These are phyloP conservation scores for Sordariomycetes sp. DNA, from an alignment of 2,329 filamentous ascomycete genomes.

Conservation along the genomic window DNA sequence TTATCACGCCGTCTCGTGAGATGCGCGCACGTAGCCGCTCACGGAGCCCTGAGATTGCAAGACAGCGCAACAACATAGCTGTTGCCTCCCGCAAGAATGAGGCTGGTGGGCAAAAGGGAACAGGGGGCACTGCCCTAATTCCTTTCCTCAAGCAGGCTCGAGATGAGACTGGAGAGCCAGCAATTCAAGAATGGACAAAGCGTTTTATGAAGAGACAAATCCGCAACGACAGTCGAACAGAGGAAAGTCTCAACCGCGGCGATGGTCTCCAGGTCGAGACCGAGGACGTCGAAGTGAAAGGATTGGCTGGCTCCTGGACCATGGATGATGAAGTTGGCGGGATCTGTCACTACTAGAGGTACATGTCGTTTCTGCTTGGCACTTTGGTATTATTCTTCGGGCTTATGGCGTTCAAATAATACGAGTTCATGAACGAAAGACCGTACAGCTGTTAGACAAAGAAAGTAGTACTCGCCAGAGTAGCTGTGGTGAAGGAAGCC, in stretches of 20 bases:
- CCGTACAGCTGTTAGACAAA: too few relatives aligned
- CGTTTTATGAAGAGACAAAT: conserved; percentile 47
- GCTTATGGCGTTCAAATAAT: too few relatives aligned
- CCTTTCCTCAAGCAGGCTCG: conserved; percentile 94
- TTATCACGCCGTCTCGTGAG: conserved; percentile 79
- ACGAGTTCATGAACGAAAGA: too few relatives aligned
- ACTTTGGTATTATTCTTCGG: too few relatives aligned
- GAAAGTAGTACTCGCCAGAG: too few relatives aligned
- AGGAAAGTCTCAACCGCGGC: conserved; percentile 41
- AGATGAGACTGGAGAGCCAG: conserved; percentile 90
- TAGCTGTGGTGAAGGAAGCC: too few relatives aligned
- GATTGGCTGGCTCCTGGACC: conserved; percentile 80
- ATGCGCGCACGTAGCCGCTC: conserved; percentile 55
- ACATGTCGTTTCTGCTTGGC: too few relatives aligned
- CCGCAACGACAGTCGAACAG: conserved; percentile 35
- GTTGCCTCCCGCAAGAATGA: conserved; percentile 42
- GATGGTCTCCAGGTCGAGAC: conserved; percentile 27
- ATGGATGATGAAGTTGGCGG: conserved; percentile 71
- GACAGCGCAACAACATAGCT: conserved; percentile 50
- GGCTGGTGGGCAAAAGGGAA: conserved; percentile 64
- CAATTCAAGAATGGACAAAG: conserved; percentile 58
- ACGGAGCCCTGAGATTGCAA: conserved; percentile 42
- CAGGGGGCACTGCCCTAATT: conserved; percentile 87
- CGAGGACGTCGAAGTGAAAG: conserved; percentile 43
- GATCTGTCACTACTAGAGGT: conserved; percentile 43